Base-by-base conservation (phyloP, 2,329 filamentous ascomycete species). In the Monascus ruber region DNA sequence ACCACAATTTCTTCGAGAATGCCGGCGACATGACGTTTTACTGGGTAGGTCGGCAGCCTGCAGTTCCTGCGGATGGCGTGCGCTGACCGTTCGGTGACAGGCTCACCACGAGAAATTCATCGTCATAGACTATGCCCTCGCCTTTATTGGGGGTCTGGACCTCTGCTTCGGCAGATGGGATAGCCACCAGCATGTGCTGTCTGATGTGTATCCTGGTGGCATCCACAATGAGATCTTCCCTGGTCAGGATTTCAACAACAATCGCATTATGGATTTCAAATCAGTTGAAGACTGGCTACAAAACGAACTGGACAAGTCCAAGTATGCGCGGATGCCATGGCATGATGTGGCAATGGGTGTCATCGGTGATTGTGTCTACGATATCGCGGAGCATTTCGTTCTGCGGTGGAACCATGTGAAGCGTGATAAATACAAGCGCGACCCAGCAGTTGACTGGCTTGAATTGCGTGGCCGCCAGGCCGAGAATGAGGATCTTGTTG, bases 21-120 rank as follows among this genome's bases (percentile, higher is more conserved):
- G 82, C 81, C 2, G 83, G 82, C 31, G 87, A 94, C 51, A 89
- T 93, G 83, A 94, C 85, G 0, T 86, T 94, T 56, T 94, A 93
- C 65, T 94, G 87, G 75, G 58, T 60, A 48, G 36, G 47, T 26
- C 24, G 17, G 26, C 31, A 31, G 24, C 27, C 40, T 31, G 36
- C 31, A 27, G 10, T 17, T 26, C 31, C 8, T n/a, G 5, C 17
- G 11, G 5, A 26, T 37, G 7, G 3, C 11, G 6, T 8, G 8
- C 32, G 8, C n/a, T 17, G 6, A 28, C 10, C 28, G 10, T 10
- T 26, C 24, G 5, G 29, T 2, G 34, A 35, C 25, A 46, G 52
- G 88, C 88, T 0, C 88, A 95, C 56, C 88, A 95, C 58, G 88
- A 95, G 54, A 95, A 95, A 56, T 88, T 94, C 55, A 81, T 94